Base-by-base conservation (phyloP, 169 alveolate species). In the Hepatocystis sp. region DNA sequence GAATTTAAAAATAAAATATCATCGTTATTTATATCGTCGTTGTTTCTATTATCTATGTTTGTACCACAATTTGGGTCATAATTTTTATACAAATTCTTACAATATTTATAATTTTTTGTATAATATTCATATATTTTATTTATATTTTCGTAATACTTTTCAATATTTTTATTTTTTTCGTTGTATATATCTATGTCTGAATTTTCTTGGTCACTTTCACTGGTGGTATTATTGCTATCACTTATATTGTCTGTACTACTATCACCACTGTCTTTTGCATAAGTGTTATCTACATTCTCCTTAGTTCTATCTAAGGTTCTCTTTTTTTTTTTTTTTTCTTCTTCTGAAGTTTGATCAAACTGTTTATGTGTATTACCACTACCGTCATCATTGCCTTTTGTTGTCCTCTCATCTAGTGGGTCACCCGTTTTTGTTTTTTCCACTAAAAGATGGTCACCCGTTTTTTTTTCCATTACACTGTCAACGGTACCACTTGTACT, bases 181-280 rank as follows among this genome's bases (percentile, higher is more conserved):
- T 76, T 76, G 63, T 76, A 76, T 52, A 67, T 67, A 40, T 67
- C 85, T 5, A 58, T 44, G 25, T 76, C 88, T 1, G 76, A 56
- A 15, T n/a, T n/a, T n/a, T 15, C 19, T 23, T 10, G n/a, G 1
- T 13, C 51, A 11, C 76, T 76, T 32, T 32, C 23, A 21, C 13
- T 0, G 28, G 42, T 56, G 2, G 30, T 67, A 3, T 42, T 52
- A 25, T 52, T 27, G 19, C 7, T 10, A 15, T 4, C 17, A 15
- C 39, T 25, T 4, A 8, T 51, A 17, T 51, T 34, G 44, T 34
- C 19, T 7, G 15, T 23, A 25, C 39, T 52, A 23, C 30, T 52
- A 25, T 25, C 0, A 5, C 36, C 39, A 52, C 64, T 52, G 15
- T 15, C 17, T 25, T 3, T 7, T 7, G 19, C 36, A 4, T 0